Conservation (phyloP, 1,139 yeast species). For the Tardiomyces blankii region DNA sequence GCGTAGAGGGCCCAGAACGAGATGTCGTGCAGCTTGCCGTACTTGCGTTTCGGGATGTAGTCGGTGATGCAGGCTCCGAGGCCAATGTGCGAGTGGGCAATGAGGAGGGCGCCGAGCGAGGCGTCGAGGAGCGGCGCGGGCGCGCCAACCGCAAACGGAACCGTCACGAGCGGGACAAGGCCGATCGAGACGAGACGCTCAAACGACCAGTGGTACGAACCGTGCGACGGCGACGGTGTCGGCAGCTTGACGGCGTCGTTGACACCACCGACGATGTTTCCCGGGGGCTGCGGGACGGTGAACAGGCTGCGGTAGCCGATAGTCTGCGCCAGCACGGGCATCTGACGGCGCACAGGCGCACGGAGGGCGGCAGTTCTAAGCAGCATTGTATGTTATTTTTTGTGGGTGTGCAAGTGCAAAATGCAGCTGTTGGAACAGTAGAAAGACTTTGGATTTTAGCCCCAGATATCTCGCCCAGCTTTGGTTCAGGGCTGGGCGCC, state of each 20-base stretch:
- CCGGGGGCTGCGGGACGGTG: conserved; percentile 29
- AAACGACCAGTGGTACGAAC: conserved; percentile 83
- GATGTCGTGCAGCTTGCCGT: conserved; percentile 55
- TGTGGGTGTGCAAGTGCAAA: neutral
- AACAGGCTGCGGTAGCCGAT: neutral
- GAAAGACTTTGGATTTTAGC: neutral
- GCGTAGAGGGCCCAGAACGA: conserved; percentile 55
- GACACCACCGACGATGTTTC: conserved; percentile 47
- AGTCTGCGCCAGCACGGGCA: neutral
- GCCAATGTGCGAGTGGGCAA: conserved; percentile 73
- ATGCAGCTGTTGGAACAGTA: too few relatives aligned
- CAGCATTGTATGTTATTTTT: neutral
- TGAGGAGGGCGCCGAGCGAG: conserved; percentile 45
- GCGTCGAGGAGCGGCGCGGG: conserved; percentile 64
- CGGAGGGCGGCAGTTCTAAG: neutral
- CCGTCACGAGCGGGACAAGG: conserved; percentile 60
- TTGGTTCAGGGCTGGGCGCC: too few relatives aligned
- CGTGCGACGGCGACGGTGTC: conserved; percentile 49
- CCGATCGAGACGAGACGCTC: conserved; percentile 60
- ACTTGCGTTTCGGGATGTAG: conserved; percentile 78
- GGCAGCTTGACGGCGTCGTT: conserved; percentile 74
- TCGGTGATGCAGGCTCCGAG: conserved; percentile 80
- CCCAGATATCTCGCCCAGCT: neutral
- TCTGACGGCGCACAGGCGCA: neutral
- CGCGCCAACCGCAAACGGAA: conserved; percentile 58